Percentiles rank a stretch among this genome's conserved stretches.
phyloP scores from a whole-genome alignment of 176 grass and related monocot species.

The Echinochloa phyllopogon region DNA sequence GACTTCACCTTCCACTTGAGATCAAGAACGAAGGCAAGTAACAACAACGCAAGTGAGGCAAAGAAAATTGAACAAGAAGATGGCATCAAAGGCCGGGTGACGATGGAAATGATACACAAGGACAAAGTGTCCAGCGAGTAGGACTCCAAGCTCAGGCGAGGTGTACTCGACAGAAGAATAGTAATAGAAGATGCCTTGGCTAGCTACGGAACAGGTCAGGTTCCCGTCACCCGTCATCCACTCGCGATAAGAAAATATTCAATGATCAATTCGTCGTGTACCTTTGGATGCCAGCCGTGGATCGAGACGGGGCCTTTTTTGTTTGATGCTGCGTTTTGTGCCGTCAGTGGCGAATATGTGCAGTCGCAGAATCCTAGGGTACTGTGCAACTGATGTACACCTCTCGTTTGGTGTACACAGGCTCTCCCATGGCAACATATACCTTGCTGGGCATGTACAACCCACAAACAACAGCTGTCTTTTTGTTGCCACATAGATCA shows the following conservation, averaged over 20 bases:
- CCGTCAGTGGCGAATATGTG: constrained; percentile 30
- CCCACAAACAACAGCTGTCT: no score
- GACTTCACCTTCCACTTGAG: background rate
- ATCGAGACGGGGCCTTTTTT: background rate
- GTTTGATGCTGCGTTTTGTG: constrained; percentile 34
- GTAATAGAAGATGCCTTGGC: background rate
- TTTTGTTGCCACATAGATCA: no score
- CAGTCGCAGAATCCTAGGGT: background rate
- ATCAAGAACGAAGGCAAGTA: constrained; percentile 12
- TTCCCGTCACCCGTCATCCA: constrained; percentile 6
- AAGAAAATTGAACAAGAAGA: constrained; percentile 24
- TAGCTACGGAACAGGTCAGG: background rate
- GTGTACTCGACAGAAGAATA: background rate
- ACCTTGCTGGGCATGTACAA: no score
- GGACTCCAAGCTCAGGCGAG: background rate
- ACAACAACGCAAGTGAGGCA: constrained; percentile 3
- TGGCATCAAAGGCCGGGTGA: background rate
- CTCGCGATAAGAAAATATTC: background rate
- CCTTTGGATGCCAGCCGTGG: constrained; percentile 13
- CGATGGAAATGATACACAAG: background rate
- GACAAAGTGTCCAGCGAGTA: constrained; percentile 35
- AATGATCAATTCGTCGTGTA: background rate
- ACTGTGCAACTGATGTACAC: background rate
- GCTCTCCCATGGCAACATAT: background rate
- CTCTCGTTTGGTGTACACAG: background rate